Percentiles rank a stretch among this genome's conserved stretches.
These are phyloP conservation scores for Tricladium varicosporioides DNA, from an alignment of 2,329 filamentous ascomycete genomes.

Conservation along the genomic window DNA sequence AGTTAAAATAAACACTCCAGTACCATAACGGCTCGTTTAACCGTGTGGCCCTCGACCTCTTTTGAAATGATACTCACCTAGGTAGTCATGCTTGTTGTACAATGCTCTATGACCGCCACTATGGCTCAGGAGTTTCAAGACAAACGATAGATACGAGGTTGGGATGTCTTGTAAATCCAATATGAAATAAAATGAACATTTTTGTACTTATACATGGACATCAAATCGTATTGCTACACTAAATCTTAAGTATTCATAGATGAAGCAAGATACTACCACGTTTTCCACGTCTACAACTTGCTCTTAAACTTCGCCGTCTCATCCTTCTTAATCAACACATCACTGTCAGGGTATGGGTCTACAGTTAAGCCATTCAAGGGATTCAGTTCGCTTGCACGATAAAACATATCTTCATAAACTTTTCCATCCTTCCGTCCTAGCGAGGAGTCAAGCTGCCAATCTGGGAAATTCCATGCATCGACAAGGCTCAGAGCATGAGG, in stretches of 20 bases:
- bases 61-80: too few species aligned
- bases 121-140: too few species aligned
- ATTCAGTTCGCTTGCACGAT: constrained; percentile 68
- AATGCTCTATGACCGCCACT: too few species aligned
- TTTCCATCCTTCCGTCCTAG: constrained; percentile 70
- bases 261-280: neutral
- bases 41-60: too few species aligned
- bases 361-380: constrained; percentile 70
- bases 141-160: too few species aligned
- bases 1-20: too few species aligned
- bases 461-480: constrained; percentile 73
- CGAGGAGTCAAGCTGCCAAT: constrained; percentile 73
- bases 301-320: constrained; percentile 45
- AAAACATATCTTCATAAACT: constrained; percentile 76
- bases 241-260: neutral
- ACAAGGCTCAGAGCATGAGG: constrained; percentile 71
- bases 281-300: constrained; percentile 41
- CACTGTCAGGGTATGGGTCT: constrained; percentile 67
- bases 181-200: too few species aligned
- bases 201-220: neutral
- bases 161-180: too few species aligned
- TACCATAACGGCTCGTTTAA: too few species aligned
- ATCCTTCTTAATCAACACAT: constrained; percentile 60
- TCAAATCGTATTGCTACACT: neutral
- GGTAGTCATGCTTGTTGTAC: too few species aligned